Evolutionary conservation across 73 alveolate genomes (phyloP).

Genomic region (Tetrahymena borealis): DNA sequence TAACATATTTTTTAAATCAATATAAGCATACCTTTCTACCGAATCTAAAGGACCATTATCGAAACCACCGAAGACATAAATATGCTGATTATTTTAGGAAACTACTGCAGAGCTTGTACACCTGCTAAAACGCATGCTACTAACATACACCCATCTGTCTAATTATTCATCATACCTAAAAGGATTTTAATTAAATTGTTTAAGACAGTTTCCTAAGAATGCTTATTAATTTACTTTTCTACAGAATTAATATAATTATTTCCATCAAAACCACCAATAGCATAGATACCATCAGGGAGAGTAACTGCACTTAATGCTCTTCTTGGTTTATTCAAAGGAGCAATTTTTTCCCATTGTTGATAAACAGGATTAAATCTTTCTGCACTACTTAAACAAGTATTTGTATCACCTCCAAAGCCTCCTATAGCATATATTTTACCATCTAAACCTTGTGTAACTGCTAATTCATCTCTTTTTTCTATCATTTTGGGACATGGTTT

Average conservation of each 20-base stretch:
- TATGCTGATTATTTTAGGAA: slow-evolving; percentile 61
- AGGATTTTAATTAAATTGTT: not conserved
- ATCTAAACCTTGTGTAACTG: slow-evolving; percentile 63
- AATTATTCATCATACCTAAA: slow-evolving; percentile 50
- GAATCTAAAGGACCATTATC: slow-evolving; percentile 68
- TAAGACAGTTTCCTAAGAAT: not conserved
- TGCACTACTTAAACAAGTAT: slow-evolving; percentile 68
- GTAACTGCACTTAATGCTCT: slow-evolving; percentile 87
- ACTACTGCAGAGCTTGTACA: slow-evolving; percentile 83
- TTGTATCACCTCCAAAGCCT: slow-evolving; percentile 72
- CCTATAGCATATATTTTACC: slow-evolving; percentile 73
- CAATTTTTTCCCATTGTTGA: slow-evolving; percentile 70
- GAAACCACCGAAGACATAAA: slow-evolving; percentile 87
- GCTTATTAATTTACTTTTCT: slow-evolving; percentile 52
- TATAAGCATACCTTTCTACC: slow-evolving; percentile 69
- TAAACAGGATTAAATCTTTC: slow-evolving; percentile 68
- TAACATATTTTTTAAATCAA: not conserved
- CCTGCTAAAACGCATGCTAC: slow-evolving; percentile 63
- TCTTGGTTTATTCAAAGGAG: slow-evolving; percentile 75
- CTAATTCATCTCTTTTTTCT: slow-evolving; percentile 71
- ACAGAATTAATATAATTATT: slow-evolving; percentile 60
- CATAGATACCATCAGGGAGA: slow-evolving; percentile 93
- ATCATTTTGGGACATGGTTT: slow-evolving; percentile 55
- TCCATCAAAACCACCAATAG: slow-evolving; percentile 95
- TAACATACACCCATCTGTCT: slow-evolving; percentile 63